Conservation (phyloP, 1,284 basidiomycete genomes). For the Puccinia sorghi region DNA sequence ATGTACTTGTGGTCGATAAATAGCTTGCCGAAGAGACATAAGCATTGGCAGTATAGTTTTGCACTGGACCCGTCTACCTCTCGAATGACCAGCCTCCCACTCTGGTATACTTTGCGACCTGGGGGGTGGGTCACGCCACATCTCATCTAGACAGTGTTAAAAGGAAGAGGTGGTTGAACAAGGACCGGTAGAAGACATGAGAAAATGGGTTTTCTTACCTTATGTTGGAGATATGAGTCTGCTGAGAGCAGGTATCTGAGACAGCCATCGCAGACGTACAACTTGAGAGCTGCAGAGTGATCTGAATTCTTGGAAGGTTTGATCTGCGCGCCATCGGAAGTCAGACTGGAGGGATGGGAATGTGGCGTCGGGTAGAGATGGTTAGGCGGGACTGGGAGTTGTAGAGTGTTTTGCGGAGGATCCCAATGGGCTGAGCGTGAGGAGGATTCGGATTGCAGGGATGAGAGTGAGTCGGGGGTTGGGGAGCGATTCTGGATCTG, state of each 20-base stretch:
- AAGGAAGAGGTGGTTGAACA: too few relatives aligned
- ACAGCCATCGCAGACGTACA: conserved; percentile 88
- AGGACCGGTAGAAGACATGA: not conserved
- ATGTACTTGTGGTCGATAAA: conserved; percentile 98
- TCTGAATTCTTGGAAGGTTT: not conserved
- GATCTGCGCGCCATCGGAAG: not conserved
- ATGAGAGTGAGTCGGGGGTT: conserved; percentile 2
- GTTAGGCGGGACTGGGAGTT: not conserved
- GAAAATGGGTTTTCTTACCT: conserved; percentile 62
- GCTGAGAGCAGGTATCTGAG: conserved; percentile 93
- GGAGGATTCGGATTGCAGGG: not conserved
- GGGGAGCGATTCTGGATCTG: not conserved
- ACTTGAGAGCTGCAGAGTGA: conserved; percentile 15
- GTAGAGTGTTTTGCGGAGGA: not conserved
- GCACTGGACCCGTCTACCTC: conserved; percentile 86
- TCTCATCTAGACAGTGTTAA: conserved; percentile 63
- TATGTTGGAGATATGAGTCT: conserved; percentile 71
- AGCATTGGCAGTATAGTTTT: conserved; percentile 93
- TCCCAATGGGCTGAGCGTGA: not conserved
- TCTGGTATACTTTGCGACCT: conserved; percentile 84
- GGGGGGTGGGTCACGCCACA: conserved; percentile 78
- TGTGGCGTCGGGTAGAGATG: conserved; percentile 15
- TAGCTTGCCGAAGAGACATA: conserved; percentile 94
- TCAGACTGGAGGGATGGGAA: conserved; percentile 4
- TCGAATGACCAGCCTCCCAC: conserved; percentile 87